Percentiles rank a stretch among this genome's conserved stretches.
Conservation (phyloP, 768 basidiomycete species). For the Hysterangium stoloniferum region DNA sequence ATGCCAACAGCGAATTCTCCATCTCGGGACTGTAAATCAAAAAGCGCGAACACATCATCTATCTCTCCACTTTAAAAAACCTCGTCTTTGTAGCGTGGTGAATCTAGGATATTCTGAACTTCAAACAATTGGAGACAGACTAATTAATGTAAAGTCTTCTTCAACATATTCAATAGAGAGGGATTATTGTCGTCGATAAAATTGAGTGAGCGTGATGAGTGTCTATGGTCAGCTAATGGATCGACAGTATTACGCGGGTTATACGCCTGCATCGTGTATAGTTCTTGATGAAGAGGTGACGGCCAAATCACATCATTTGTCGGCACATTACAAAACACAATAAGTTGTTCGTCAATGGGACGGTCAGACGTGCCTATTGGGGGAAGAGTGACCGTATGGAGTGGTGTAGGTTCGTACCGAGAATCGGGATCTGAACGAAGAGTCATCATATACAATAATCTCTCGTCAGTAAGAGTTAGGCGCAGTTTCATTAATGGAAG, state of each 20-base stretch:
- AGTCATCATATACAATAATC: neutral
- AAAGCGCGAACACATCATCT: neutral
- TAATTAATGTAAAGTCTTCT: no score
- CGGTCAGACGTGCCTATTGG: neutral
- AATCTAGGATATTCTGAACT: no score
- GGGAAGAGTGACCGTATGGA: neutral
- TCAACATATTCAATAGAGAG: no score
- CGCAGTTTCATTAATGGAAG: neutral
- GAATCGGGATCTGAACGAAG: slow-evolving; percentile 2
- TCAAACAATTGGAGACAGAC: no score
- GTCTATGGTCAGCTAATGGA: neutral
- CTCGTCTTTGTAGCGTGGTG: neutral
- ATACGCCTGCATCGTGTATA: neutral
- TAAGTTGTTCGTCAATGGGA: neutral
- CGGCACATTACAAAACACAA: neutral
- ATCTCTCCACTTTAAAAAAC: neutral
- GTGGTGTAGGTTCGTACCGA: neutral
- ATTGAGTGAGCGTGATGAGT: no score
- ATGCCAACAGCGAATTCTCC: slow-evolving; percentile 9
- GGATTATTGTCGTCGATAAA: no score
- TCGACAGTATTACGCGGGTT: neutral
- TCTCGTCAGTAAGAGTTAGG: neutral
- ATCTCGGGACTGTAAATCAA: neutral
- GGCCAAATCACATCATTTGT: slow-evolving; percentile 5
- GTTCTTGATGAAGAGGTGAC: neutral